Base-by-base conservation (phyloP, 257 asterid genomes). In the Orobanche coerulescens region DNA sequence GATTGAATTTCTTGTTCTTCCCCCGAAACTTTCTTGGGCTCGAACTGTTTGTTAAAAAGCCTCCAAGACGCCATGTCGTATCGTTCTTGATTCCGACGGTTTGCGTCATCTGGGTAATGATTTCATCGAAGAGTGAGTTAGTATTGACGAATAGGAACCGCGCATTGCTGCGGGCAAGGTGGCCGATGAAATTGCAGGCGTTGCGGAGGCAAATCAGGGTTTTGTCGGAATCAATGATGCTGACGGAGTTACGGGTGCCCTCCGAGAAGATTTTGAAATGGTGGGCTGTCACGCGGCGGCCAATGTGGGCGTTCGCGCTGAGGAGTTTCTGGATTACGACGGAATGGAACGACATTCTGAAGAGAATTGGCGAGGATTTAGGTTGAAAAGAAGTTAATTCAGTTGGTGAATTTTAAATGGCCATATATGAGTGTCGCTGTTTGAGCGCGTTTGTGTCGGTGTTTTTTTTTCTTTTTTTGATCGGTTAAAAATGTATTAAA, bases 11-110 rank as follows among this genome's bases (percentile, higher is more conserved):
- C 76, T 92, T 88, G 73, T 92, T 88, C 68, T 93, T 73, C 22
- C 98, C 97, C 6, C 88, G 74, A 40, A 92, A 92, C 73, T 78
- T 85, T 70, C 79, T 79, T 0, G 97, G 97, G 60, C 97, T 89
- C 73, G 81, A 76, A 55, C 95, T 80, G 81, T 92, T 92, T 0
- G 98, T 88, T 5, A 92, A 73, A 68, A 88, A 92, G 36, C 98
- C 98, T 19, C 95, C 96, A 13, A 88, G 97, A 24, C 95, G 88
- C 98, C 98, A 92, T 2, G 95, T 84, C 10, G 73, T 77, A 58
- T 92, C 95, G 61, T 80, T 78, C 77, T 87, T 84, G 54, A 82
- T 73, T 3, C 92, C 87, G 42, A 84, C 72, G 18, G 86, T 47
- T 52, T 71, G 66, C 4, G 93, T 81, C 94, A 79, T 88, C 67